Conservation (phyloP, 257 asterid genomes). For the Lycium barbarum region DNA sequence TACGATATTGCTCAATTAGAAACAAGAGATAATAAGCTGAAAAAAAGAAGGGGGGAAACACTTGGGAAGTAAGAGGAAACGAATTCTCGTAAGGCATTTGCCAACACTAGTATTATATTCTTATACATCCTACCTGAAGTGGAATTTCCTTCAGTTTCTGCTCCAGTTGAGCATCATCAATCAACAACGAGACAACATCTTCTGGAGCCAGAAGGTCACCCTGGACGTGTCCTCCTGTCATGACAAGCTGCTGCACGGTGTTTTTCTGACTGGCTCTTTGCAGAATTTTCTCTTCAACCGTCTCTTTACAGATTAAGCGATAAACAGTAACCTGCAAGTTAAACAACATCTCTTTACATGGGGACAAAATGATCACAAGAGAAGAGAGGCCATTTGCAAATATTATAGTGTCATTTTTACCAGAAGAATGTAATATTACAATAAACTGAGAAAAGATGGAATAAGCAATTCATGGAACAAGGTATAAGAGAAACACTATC, state of each 20-base stretch:
- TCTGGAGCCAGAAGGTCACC: slow-evolving; percentile 99
- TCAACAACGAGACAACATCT: slow-evolving; percentile 84
- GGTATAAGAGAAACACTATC: background rate
- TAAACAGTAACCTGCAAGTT: slow-evolving; percentile 80
- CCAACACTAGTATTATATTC: background rate
- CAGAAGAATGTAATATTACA: background rate
- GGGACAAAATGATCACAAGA: background rate
- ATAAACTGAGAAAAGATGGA: background rate
- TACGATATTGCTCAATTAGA: background rate
- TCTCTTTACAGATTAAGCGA: slow-evolving; percentile 91
- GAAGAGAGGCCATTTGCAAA: background rate
- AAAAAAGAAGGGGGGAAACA: background rate
- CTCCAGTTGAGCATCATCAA: slow-evolving; percentile 93
- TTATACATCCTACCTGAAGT: slow-evolving; percentile 64
- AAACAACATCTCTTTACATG: slow-evolving; percentile 26
- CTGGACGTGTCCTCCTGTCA: slow-evolving; percentile 99
- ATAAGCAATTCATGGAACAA: background rate
- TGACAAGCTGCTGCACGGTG: slow-evolving; percentile 97
- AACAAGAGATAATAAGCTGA: background rate
- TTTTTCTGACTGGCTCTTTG: slow-evolving; percentile 96
- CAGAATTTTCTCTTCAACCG: slow-evolving; percentile 93
- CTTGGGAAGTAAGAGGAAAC: background rate
- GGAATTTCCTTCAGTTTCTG: slow-evolving; percentile 93
- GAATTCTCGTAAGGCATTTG: background rate
- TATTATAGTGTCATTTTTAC: background rate